Evolutionary conservation across 768 basidiomycete species (phyloP).

Genomic region (Pleurotus pulmonarius): DNA sequence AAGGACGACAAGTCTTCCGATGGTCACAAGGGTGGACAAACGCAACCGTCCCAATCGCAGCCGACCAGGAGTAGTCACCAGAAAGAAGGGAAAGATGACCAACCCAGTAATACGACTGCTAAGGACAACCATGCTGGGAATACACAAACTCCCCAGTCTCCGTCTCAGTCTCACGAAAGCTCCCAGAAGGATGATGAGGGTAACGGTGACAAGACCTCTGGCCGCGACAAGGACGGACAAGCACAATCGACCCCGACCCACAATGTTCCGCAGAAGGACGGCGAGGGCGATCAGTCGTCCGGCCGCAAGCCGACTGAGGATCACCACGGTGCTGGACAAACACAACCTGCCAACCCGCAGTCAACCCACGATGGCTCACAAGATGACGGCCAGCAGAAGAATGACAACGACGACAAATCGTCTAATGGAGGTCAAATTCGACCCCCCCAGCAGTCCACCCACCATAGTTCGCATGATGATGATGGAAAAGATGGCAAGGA

Average conservation of each 20-base stretch:
- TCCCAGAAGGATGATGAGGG: background rate
- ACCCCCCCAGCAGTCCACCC: no score
- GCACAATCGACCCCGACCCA: background rate
- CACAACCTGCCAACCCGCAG: background rate
- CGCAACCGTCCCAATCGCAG: background rate
- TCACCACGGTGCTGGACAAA: background rate
- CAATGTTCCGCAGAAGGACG: background rate
- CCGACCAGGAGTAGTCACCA: background rate
- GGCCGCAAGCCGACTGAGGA: background rate
- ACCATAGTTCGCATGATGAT: no score
- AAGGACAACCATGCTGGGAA: background rate
- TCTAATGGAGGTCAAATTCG: no score
- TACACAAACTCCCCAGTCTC: background rate
- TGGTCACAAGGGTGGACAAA: background rate
- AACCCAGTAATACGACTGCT: background rate
- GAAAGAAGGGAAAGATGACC: background rate
- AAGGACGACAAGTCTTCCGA: background rate
- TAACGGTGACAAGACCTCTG: background rate
- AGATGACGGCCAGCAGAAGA: background rate
- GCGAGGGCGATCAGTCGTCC: background rate
- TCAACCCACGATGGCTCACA: background rate
- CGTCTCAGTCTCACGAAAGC: background rate
- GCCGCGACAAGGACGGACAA: background rate
- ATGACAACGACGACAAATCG: no score
- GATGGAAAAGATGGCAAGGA: no score